Evolutionary conservation across 2,329 filamentous ascomycete genomes (phyloP).

Genomic region (Aspergillus texensis): DNA sequence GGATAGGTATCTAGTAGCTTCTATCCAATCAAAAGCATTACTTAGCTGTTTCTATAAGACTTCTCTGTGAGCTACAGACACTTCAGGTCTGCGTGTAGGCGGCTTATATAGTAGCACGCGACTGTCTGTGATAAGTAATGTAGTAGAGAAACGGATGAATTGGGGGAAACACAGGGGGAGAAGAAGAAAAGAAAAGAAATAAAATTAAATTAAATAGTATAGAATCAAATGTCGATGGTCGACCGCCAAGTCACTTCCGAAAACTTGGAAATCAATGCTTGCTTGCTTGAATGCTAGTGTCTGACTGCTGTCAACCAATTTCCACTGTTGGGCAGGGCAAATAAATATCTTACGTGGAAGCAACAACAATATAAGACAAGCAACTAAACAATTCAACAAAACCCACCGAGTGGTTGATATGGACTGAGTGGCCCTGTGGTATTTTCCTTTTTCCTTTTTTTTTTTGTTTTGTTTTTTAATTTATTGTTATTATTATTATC

Average conservation of each 20-base stretch:
- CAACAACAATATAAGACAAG: too few relatives aligned
- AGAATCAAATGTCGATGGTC: not conserved
- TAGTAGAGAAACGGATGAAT: not conserved
- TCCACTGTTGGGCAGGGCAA: slow-evolving; percentile 1
- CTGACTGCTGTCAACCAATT: not conserved
- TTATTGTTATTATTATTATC: too few relatives aligned
- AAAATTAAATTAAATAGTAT: not conserved
- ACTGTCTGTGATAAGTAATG: not conserved
- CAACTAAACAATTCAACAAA: not conserved
- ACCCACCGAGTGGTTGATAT: not conserved
- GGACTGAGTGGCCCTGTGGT: not conserved
- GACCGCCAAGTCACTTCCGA: not conserved
- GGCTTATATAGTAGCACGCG: not conserved
- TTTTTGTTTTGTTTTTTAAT: too few relatives aligned
- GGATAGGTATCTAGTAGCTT: not conserved
- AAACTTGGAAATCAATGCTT: too few relatives aligned
- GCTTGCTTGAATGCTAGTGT: too few relatives aligned
- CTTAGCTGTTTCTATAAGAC: not conserved
- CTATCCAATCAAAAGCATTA: not conserved
- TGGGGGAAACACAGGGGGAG: not conserved
- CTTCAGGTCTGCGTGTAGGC: not conserved
- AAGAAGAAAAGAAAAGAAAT: not conserved
- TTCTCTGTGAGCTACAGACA: not conserved
- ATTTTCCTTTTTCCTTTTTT: not conserved
- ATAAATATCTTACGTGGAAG: not conserved